Conservation (phyloP, 2,329 filamentous ascomycete genomes). For the Aspergillus texensis region DNA sequence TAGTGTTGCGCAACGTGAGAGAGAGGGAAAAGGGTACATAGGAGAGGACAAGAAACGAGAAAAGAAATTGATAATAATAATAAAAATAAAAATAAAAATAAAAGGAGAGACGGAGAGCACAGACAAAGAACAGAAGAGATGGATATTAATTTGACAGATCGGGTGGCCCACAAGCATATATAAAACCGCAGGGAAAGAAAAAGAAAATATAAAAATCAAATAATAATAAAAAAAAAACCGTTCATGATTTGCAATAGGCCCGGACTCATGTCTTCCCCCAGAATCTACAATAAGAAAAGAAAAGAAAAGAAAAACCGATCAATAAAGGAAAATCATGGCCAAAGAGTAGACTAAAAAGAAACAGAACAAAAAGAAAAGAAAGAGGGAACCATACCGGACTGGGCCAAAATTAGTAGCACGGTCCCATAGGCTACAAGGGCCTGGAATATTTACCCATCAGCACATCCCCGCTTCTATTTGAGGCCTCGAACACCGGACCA, state of each 20-base stretch:
- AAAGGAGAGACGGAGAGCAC: neutral
- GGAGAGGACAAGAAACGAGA: neutral
- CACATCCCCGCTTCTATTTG: conserved; percentile 24
- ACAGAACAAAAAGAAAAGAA: neutral
- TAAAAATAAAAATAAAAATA: neutral
- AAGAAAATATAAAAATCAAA: neutral
- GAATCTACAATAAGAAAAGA: conserved; percentile 3
- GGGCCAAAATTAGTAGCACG: conserved; percentile 23
- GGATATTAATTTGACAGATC: conserved; percentile 6
- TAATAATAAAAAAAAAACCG: no score
- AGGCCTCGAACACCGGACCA: conserved; percentile 24
- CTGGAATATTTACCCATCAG: conserved; percentile 17
- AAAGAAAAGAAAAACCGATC: neutral
- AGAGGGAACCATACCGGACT: conserved; percentile 12
- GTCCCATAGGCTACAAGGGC: conserved; percentile 11
- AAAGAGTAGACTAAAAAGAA: neutral
- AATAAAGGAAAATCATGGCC: neutral
- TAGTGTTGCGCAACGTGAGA: neutral
- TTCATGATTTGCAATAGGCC: neutral
- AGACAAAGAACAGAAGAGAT: neutral
- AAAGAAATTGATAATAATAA: neutral
- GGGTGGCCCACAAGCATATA: conserved; percentile 4
- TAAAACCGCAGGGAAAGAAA: neutral
- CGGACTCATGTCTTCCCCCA: neutral
- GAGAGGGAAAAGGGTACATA: neutral